These are phyloP conservation scores for Ceriops zippeliana DNA, from an alignment of 345 rosid species.

Conservation along the genomic window DNA sequence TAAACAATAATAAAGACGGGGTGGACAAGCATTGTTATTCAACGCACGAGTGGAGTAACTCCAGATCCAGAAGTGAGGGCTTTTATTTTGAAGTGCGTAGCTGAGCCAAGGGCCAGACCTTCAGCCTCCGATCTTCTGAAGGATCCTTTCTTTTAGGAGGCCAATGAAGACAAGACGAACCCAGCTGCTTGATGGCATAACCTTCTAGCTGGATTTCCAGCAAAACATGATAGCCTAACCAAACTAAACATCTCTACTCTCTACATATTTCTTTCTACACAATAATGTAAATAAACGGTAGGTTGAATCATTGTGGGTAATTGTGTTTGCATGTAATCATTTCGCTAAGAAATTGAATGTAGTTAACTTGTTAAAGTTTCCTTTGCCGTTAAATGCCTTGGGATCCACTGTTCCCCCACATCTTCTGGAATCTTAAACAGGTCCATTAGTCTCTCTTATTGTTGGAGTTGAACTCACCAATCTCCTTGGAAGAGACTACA, in stretches of 20 bases:
- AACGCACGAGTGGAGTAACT: no score
- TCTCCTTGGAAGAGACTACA: no score
- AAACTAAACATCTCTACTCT: neutral
- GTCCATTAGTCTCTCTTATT: no score
- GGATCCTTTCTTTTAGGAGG: constrained; percentile 15
- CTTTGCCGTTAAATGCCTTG: neutral
- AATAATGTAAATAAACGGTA: constrained; percentile 7
- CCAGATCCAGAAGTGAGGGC: constrained; percentile 51
- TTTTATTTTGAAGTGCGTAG: constrained; percentile 59
- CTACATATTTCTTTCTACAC: neutral
- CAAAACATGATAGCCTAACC: neutral
- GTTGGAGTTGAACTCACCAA: no score
- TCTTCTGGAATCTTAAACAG: neutral
- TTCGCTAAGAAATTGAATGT: neutral
- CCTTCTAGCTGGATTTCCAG: neutral
- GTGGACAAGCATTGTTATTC: no score
- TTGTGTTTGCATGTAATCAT: constrained; percentile 1
- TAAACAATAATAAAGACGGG: no score
- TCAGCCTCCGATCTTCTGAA: constrained; percentile 15
- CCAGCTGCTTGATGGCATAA: constrained; percentile 18
- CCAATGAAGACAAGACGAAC: neutral
- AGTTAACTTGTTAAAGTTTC: neutral
- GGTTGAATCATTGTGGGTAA: neutral
- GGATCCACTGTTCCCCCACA: neutral
- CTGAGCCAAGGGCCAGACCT: constrained; percentile 55